These are phyloP conservation scores for Gossypium raimondii DNA, from an alignment of 345 rosid genomes.

Conservation along the genomic window DNA sequence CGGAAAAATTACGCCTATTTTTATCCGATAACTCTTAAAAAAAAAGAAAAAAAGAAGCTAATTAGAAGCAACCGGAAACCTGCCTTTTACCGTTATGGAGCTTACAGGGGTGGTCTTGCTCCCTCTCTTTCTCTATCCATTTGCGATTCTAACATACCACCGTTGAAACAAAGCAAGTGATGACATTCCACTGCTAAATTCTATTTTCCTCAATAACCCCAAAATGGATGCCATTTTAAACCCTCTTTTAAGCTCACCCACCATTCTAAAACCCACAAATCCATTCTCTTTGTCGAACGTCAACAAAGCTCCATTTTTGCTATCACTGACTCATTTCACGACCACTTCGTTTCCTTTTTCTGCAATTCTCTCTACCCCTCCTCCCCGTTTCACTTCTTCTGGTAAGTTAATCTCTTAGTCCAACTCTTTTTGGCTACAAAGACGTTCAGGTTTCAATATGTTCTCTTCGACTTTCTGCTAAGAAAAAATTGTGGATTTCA, in stretches of 20 bases:
- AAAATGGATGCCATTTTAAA: slow-evolving; percentile 13
- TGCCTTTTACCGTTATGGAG: neutral
- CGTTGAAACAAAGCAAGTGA: neutral
- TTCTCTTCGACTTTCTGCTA: neutral
- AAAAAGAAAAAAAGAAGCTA: neutral
- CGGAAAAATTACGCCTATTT: no score
- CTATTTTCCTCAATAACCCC: neutral
- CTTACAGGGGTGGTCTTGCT: neutral
- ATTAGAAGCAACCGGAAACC: neutral
- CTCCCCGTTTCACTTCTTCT: slow-evolving; percentile 24
- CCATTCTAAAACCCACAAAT: neutral
- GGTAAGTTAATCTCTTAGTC: slow-evolving; percentile 25
- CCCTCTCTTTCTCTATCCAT: neutral
- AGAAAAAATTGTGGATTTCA: neutral
- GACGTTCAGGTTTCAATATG: neutral
- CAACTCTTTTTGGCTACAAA: neutral
- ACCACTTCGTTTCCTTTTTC: slow-evolving; percentile 12
- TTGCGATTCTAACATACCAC: neutral
- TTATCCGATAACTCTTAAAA: no score
- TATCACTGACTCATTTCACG: neutral
- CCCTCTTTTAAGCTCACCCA: slow-evolving; percentile 8
- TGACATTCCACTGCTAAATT: neutral
- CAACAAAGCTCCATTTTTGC: slow-evolving; percentile 3
- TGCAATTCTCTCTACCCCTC: slow-evolving; percentile 1
- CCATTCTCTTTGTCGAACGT: neutral